Evolutionary conservation across 2,329 filamentous ascomycete genomes (phyloP), one percentile per base, ranked within the genome.

Genomic region (Aspergillus quadrilineatus): DNA sequence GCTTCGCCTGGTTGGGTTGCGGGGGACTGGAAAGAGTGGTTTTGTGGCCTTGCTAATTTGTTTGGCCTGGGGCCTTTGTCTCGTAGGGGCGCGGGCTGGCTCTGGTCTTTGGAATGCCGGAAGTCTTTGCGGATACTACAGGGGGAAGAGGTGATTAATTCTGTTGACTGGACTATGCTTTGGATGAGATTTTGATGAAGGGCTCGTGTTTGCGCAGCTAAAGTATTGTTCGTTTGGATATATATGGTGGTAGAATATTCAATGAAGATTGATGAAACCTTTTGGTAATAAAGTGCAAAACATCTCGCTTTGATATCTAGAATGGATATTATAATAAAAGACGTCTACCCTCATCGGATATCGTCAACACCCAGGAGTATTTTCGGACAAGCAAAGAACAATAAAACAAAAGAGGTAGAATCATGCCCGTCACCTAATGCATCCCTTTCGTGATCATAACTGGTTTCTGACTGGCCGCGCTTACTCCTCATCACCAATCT

Each of bases 401-500:
- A 63, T 57, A 63, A 56, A 59, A 61, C 56, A 61, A 63, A 43
- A 53, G 59, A 61, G 57, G 61, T 63, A 60, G 67, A 62, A 65
- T 69, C 67, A 61, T 69, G 80, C 83, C 84, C 86, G 44, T 70
- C 69, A 69, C 41, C 17, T 84, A 85, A 8, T 61, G 57, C 59
- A 60, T 48, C 43, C 52, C 55, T 64, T 57, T 57, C 64, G 59
- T 67, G 61, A 67, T 69, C 65, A 70, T 69, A 62, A 61, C 63
- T 59, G 60, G 58, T 58, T 64, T n/a, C 15, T 53, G 59, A 57
- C 52, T 61, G 39, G 34, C 10, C 22, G 53, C 28, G 43, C 64
- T 73, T 74, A 80, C 63, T 80, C 78, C 56, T 80, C 78, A 51
- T 80, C 78, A 36, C 78, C 88, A 70, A 91, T 91, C 88, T 91